Base-by-base conservation (phyloP, 1,284 basidiomycete genomes). In the Puccinia novopanici region DNA sequence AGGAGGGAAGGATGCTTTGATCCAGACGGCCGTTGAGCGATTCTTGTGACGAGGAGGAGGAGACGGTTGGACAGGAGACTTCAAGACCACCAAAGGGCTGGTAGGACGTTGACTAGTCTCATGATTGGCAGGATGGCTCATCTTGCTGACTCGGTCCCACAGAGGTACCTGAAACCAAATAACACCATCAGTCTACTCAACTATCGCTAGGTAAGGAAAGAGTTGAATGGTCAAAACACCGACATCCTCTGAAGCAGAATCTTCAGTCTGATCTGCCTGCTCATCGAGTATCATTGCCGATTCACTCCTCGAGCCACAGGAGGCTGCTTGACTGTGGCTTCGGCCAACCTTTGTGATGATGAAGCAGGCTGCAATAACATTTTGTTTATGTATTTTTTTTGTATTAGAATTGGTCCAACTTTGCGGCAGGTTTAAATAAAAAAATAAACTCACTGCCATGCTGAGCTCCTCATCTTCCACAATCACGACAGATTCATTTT, bases 221-320 rank as follows among this genome's bases (percentile, higher is more conserved):
- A 34, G 27, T 59, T 3, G 9, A 45, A 30, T 42, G 9, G 10
- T 15, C 48, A 48, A 22, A 24, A 27, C 5, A 48, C 63, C 9
- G 42, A 67, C 63, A 48, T 67, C 63, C 37, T 67, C 63, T 24
- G 63, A 48, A 17, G 8, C 63, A 24, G 63, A 67, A 24, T 67
- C 63, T 27, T 67, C 40, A 40, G n/a, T 27, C 24, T n/a, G 22
- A 48, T 3, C 24, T 34, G 63, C 27, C 42, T 27, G 40, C 0
- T 65, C 24, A 27, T 42, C 48, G 24, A 30, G 45, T 22, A n/a
- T 17, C 42, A 27, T 48, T 54, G 50, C 27, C 27, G 50, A 54
- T 17, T 71, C 40, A 37, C 48, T 40, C 27, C 27, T 54, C 15
- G 68, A 71, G 30, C 6, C 34, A 55, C 52, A 71, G 27, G 52